Evolutionary conservation across 768 basidiomycete genomes (phyloP).

Genomic region (Russula vinacea): DNA sequence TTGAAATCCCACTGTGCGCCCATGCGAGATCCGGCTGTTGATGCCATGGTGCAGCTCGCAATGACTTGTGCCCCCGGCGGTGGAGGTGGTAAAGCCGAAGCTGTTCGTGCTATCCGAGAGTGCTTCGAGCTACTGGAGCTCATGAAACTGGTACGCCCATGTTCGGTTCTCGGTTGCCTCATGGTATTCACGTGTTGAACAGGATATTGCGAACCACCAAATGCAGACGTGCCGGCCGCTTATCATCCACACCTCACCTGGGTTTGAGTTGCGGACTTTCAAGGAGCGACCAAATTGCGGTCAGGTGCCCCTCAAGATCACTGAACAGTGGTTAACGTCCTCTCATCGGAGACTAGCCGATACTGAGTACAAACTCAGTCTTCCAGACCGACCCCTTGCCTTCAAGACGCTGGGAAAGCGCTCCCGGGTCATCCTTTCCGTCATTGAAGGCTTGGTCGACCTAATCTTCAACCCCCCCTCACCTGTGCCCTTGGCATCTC

Average conservation of each 20-base stretch:
- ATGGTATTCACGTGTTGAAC: constrained; percentile 31
- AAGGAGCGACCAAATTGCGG: constrained; percentile 48
- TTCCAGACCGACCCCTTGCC: constrained; percentile 48
- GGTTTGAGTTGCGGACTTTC: constrained; percentile 78
- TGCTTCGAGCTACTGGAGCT: constrained; percentile 90
- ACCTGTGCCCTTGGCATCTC: constrained; percentile 37
- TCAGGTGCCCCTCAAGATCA: constrained; percentile 28
- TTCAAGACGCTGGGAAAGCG: constrained; percentile 28
- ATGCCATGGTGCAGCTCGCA: constrained; percentile 76
- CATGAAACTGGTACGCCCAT: constrained; percentile 82
- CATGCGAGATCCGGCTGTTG: constrained; percentile 82
- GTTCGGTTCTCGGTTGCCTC: constrained; percentile 20
- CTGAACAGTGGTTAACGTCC: constrained; percentile 29
- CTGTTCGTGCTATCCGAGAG: constrained; percentile 70
- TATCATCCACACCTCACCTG: constrained; percentile 73
- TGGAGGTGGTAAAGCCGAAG: constrained; percentile 55
- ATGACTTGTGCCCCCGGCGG: constrained; percentile 54
- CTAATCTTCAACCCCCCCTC: constrained; percentile 58
- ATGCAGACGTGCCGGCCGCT: constrained; percentile 90
- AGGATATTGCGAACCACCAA: constrained; percentile 98
- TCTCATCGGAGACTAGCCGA: constrained; percentile 24
- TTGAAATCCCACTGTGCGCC: constrained; percentile 92
- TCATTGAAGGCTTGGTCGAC: constrained; percentile 59
- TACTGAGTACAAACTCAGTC: constrained; percentile 21
- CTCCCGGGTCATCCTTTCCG: constrained; percentile 28